A percentile compares a stretch with the other conserved stretches of the same genome.
These are phyloP conservation scores for Balamuthia mandrillaris DNA, from an alignment of 208 protist genomes.

Conservation along the genomic window DNA sequence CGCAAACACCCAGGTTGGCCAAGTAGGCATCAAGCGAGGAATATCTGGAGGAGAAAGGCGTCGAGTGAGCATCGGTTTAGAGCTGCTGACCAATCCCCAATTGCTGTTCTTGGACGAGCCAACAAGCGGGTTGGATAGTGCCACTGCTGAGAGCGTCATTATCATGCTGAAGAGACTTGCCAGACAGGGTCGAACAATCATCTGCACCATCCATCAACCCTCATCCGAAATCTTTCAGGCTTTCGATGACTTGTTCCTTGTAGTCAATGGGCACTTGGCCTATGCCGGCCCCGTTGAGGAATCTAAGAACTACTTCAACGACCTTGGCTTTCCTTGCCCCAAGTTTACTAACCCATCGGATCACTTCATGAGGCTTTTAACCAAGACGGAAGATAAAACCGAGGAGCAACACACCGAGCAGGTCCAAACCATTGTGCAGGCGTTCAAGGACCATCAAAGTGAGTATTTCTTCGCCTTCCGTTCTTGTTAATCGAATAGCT, in stretches of 20 bases:
- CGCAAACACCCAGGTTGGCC: not conserved
- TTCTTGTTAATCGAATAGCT: no score
- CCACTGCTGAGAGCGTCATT: conserved; percentile 78
- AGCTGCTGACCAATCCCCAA: conserved; percentile 50
- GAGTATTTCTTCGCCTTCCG: not conserved
- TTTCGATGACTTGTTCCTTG: conserved; percentile 87
- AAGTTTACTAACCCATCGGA: conserved; percentile 17
- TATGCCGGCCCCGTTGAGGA: conserved; percentile 75
- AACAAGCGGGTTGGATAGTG: conserved; percentile 75
- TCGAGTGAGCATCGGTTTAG: conserved; percentile 58
- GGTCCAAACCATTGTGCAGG: not conserved
- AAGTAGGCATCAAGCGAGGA: not conserved
- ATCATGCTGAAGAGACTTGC: conserved; percentile 76
- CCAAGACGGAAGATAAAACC: not conserved
- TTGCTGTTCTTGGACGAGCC: conserved; percentile 59
- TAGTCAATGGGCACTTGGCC: conserved; percentile 74
- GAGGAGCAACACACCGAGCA: conserved; percentile 12
- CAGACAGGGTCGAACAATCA: conserved; percentile 75
- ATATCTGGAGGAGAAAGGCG: conserved; percentile 49
- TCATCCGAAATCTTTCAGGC: conserved; percentile 78
- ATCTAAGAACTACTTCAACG: not conserved
- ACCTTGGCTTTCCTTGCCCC: conserved; percentile 9
- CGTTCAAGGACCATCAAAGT: not conserved
- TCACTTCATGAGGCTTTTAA: not conserved
- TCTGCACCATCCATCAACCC: conserved; percentile 92